phyloP scores from a whole-genome alignment of 805 yeast species.

The Starmerella powellii region DNA sequence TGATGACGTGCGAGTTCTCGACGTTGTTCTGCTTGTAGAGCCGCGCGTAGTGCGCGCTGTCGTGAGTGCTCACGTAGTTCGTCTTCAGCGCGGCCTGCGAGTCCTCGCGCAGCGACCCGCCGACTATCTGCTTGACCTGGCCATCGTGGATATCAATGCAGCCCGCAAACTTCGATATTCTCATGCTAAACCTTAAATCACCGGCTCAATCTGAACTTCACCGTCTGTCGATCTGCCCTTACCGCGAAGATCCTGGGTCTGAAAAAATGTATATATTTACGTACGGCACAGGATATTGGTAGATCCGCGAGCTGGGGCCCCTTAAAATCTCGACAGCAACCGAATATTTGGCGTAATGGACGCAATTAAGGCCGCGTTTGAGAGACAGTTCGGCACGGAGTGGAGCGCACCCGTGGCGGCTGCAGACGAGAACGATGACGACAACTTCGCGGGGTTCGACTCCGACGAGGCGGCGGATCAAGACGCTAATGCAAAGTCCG shows the following conservation, averaged over 20 bases:
- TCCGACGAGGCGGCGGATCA: too few species aligned
- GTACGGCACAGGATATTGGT: not conserved
- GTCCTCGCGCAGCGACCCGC: slow-evolving; percentile 59
- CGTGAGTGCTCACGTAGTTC: slow-evolving; percentile 66
- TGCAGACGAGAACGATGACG: too few species aligned
- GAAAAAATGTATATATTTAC: not conserved
- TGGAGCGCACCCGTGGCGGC: slow-evolving; percentile 23
- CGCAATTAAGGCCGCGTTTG: slow-evolving; percentile 26
- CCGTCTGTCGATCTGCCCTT: not conserved
- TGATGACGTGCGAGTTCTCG: slow-evolving; percentile 81
- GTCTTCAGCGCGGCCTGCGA: slow-evolving; percentile 38
- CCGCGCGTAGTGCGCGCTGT: slow-evolving; percentile 62
- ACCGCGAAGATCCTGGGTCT: too few species aligned
- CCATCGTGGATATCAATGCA: slow-evolving; percentile 95
- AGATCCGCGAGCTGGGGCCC: too few species aligned
- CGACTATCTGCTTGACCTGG: slow-evolving; percentile 92
- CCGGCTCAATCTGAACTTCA: not conserved
- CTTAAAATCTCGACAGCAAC: too few species aligned
- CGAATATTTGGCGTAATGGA: too few species aligned
- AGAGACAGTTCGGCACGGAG: slow-evolving; percentile 29
- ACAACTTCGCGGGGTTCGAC: too few species aligned
- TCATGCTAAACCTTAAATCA: not conserved
- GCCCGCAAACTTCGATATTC: slow-evolving; percentile 50
- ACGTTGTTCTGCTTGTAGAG: slow-evolving; percentile 51
- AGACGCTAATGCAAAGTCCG: not conserved